Conservation (phyloP, 306 rosid species). For the Malus sylvestris region DNA sequence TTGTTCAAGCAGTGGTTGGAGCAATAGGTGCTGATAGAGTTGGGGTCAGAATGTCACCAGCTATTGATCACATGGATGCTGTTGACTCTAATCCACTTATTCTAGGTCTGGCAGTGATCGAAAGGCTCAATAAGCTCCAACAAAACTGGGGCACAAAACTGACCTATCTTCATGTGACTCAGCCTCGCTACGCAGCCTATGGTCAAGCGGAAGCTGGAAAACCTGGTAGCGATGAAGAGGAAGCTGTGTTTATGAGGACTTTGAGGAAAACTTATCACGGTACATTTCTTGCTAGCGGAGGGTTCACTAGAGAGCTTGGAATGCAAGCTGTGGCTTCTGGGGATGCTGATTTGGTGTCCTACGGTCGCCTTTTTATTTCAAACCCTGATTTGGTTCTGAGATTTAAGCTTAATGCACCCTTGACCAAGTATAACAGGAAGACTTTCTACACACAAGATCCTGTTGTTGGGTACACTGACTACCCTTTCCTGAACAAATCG, state of each 20-base stretch:
- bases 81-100: conserved; percentile 62
- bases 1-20: conserved; percentile 47
- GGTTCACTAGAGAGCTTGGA: conserved; percentile 70
- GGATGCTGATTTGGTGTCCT: conserved; percentile 73
- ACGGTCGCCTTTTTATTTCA: conserved; percentile 67
- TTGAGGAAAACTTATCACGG: conserved; percentile 58
- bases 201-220: conserved; percentile 63
- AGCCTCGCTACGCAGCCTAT: conserved; percentile 59
- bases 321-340: conserved; percentile 59
- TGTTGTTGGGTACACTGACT: conserved; percentile 76
- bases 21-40: conserved; percentile 59
- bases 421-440: conserved; percentile 59
- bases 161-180: conserved; percentile 80
- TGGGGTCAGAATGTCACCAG: conserved; percentile 68
- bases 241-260: conserved; percentile 44
- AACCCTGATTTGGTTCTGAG: conserved; percentile 70
- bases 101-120: conserved; percentile 72
- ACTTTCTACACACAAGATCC: conserved; percentile 81
- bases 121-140: conserved; percentile 64
- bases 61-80: conserved; percentile 88
- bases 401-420: conserved; percentile 56
- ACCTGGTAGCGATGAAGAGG: conserved; percentile 67
- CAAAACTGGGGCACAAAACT: conserved; percentile 44
- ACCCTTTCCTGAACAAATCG: conserved; percentile 45
- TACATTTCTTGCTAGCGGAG: conserved; percentile 79